These are phyloP conservation scores for Silene latifolia DNA, from an alignment of 148 eudicot species.

Conservation along the genomic window DNA sequence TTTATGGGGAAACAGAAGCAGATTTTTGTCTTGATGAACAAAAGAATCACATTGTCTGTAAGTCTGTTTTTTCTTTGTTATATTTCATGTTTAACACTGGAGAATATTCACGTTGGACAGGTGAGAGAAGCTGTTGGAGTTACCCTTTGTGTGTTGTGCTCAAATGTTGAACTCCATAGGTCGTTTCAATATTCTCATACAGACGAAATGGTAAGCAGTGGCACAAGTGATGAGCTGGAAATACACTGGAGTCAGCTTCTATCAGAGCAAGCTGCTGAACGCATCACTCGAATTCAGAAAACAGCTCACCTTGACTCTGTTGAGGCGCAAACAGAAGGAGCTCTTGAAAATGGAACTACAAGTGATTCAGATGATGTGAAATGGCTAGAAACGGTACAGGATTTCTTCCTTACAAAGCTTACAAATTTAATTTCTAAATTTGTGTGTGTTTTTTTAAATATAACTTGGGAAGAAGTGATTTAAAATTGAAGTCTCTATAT, in stretches of 20 bases:
- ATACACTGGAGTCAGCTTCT: conserved; percentile 57
- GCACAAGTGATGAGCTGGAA: conserved; percentile 29
- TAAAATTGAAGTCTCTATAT: not conserved
- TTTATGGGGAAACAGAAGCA: conserved; percentile 2
- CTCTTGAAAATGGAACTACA: conserved; percentile 39
- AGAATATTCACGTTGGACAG: conserved; percentile 37
- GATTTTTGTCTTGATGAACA: not conserved
- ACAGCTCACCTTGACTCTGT: conserved; percentile 48
- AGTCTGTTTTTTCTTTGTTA: not conserved
- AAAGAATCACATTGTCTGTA: not conserved
- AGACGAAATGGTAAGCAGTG: conserved; percentile 25
- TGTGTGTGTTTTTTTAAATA: not conserved
- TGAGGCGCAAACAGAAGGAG: conserved; percentile 39
- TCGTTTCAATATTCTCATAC: conserved; percentile 32
- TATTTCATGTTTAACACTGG: not conserved
- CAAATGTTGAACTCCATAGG: conserved; percentile 65
- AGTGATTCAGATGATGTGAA: conserved; percentile 75
- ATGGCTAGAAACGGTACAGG: conserved; percentile 97
- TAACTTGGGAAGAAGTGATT: not conserved
- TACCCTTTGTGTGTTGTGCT: conserved; percentile 79
- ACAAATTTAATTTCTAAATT: not conserved
- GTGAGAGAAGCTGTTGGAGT: conserved; percentile 96
- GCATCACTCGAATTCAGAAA: conserved; percentile 54
- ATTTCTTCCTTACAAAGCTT: not conserved
- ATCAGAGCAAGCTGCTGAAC: conserved; percentile 63